phyloP scores from a whole-genome alignment of 371 early-diverging fungal genomes.

The Mucor saturninus region DNA sequence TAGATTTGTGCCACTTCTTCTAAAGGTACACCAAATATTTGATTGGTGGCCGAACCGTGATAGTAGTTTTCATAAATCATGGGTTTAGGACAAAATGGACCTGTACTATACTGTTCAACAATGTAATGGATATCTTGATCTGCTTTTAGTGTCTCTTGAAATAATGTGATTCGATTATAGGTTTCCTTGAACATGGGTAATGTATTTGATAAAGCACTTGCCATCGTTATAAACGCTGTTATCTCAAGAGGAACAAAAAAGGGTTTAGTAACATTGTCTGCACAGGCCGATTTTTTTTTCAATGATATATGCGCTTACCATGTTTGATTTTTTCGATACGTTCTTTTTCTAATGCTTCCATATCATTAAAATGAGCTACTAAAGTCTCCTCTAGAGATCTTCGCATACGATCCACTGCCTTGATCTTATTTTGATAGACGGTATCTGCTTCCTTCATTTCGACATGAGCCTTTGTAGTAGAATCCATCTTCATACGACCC shows the following conservation, averaged over 20 bases:
- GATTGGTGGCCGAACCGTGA: conserved; percentile 65
- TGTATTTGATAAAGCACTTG: conserved; percentile 62
- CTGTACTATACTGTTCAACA: conserved; percentile 75
- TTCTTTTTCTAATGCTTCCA: conserved; percentile 61
- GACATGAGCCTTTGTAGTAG: conserved; percentile 5
- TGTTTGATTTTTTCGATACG: conserved; percentile 58
- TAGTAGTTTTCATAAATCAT: conserved; percentile 71
- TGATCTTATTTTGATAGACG: conserved; percentile 61
- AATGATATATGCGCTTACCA: conserved; percentile 30
- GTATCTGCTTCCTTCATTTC: conserved; percentile 62
- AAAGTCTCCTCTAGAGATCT: conserved; percentile 66
- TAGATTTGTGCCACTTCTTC: conserved; percentile 66
- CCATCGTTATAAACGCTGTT: conserved; percentile 66
- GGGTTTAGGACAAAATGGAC: conserved; percentile 72
- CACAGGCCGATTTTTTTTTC: not conserved
- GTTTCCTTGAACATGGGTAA: conserved; percentile 58
- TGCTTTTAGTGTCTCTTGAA: conserved; percentile 78
- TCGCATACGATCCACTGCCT: conserved; percentile 60
- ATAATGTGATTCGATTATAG: conserved; percentile 64
- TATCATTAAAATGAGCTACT: conserved; percentile 56
- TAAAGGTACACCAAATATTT: conserved; percentile 76
- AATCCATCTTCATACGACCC: not conserved
- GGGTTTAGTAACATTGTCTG: conserved; percentile 23
- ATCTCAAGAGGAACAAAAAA: not conserved
- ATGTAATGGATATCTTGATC: conserved; percentile 76